phyloP scores from a whole-genome alignment of 164 flowering plant genomes.

The Nymphaea colorata region DNA sequence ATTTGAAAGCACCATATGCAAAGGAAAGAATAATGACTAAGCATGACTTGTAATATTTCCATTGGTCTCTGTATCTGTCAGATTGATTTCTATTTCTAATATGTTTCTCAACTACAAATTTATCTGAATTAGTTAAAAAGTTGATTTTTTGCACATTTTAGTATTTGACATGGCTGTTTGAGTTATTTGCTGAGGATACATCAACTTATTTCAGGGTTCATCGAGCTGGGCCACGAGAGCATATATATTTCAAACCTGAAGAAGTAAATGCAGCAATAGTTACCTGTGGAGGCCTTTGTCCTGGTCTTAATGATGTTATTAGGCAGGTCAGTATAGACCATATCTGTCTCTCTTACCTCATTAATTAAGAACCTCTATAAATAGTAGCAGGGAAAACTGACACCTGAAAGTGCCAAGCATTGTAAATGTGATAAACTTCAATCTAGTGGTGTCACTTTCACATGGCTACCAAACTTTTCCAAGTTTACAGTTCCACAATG shows the following conservation, averaged over 20 bases:
- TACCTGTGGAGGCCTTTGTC: conserved; percentile 90
- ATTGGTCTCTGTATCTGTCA: background rate
- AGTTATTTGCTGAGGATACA: background rate
- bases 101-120: background rate
- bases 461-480: too few species aligned
- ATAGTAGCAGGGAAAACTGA: too few species aligned
- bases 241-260: conserved; percentile 78
- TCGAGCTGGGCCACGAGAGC: conserved; percentile 85
- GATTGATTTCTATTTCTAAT: background rate
- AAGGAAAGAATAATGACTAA: background rate
- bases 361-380: too few species aligned
- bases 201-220: conserved; percentile 50
- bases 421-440: too few species aligned
- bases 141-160: background rate
- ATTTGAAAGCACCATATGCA: background rate
- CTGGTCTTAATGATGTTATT: conserved; percentile 91
- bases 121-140: background rate
- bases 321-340: conserved; percentile 43
- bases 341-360: background rate
- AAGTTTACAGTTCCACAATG: too few species aligned
- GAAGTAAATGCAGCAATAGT: conserved; percentile 87
- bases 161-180: background rate
- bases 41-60: background rate
- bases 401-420: too few species aligned
- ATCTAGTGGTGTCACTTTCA: too few species aligned